Base-by-base conservation (phyloP, 192 early-diverging fungal genomes). In the Funneliformis mosseae region DNA sequence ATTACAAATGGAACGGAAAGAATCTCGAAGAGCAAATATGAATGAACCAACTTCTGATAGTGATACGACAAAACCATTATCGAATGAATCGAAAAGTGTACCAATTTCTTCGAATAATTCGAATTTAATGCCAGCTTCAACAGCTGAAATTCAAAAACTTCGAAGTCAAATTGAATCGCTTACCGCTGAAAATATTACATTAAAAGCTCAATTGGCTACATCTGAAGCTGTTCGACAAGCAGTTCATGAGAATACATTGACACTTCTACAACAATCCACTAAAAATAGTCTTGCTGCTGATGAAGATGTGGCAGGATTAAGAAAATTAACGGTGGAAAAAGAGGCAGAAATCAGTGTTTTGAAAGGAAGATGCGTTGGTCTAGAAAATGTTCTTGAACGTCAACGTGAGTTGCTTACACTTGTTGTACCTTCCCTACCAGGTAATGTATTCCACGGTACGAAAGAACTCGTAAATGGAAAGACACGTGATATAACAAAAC, bases 1-100 rank as follows among this genome's bases (percentile, higher is more conserved):
- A 68, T 68, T 78, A 28, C 77, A 78, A 23, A 68, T 78, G 64
- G 77, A 78, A 67, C 63, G 61, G 41, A 77, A 77, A 64, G 39
- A 1, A 2, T 18, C 76, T 5, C 21, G 77, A 48, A 78, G 48
- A 68, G 14, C 64, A 78, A 25, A 10, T 11, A 42, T 21, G 5
- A 43, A 46, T 39, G 39, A 42, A 42, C 4, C n/a, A 50, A 63
- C 16, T 62, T 38, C 28, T 12, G 33, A 18, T 11, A 45, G 63
- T 5, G 61, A 62, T 76, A 27, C 21, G 10, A 45, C 11, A 23
- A 43, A 46, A 46, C 18, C 42, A 11, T 14, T 12, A 48, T 43
- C 43, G 12, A 45, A 46, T 46, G 70, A 73, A 48, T 45, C 21
- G 0, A 28, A 18, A 62, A 28, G 5, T 23, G 11, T 33, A 60